Evolutionary conservation across 768 basidiomycete genomes (phyloP), one percentile per base, ranked within the genome.

Genomic region (Leccinum boreale): DNA sequence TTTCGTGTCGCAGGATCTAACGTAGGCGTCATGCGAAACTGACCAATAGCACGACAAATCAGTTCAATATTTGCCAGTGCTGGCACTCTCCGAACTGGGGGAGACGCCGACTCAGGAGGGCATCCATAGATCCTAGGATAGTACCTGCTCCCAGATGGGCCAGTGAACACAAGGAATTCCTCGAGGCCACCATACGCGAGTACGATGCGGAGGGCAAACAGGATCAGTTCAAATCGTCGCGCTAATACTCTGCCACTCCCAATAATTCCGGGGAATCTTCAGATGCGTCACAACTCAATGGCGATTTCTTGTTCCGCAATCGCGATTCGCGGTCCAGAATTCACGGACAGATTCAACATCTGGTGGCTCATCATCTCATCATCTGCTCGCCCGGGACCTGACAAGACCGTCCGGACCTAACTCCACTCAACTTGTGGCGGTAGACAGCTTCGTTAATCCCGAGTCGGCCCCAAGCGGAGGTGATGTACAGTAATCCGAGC

Each of bases 81-180:
- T n/a, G n/a, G n/a, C 87, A 53, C 71, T 89, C 48, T 81, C 81
- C 28, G 80, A 85, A 60, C 75, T 86, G n/a, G 81, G 74, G 50
- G 74, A 68, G 59, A 68, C 61, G 28, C 62, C 68, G 46, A 70
- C 68, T 9, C 63, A 67, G 50, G 65, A 68, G 58, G 68, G 56
- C 48, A 31, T 70, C 63, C 42, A 58, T 75, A 48, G 70, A 82
- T 28, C 83, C 83, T 17, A 79, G 70, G 31, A 67, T 77, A 24
- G 24, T 24, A 24, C 24, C 6, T 83, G 19, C 85, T 85, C n/a
- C 73, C 75, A 3, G 68, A 75, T 53, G 81, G 24, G 6, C 81
- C 3, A 75, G 73, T 48, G 71, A 76, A 14, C 65, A 71, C 60
- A 56, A 50, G 17, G 61, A 66, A 33, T 60, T 62, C 55, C 33